phyloP scores from a whole-genome alignment of 2,329 filamentous ascomycete genomes.

The Fusarium verticillioides region DNA sequence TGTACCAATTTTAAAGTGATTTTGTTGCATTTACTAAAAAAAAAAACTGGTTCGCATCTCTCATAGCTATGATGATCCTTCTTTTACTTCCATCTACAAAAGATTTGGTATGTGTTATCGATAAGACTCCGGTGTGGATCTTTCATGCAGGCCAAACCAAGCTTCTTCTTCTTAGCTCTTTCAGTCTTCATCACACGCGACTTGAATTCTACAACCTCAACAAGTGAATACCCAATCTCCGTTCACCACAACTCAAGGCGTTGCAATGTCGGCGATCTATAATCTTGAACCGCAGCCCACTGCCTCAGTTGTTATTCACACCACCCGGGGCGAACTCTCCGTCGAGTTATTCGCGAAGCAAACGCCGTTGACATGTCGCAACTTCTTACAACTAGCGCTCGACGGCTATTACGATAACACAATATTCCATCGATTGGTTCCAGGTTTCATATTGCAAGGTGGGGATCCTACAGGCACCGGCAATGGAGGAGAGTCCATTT shows the following conservation, averaged over 20 bases:
- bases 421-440: constrained; percentile 91
- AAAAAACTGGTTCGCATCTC: background rate
- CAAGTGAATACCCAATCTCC: background rate
- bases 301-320: constrained; percentile 90
- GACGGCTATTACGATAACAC: constrained; percentile 96
- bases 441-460: constrained; percentile 92
- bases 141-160: constrained; percentile 11
- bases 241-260: background rate
- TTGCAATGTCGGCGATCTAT: constrained; percentile 85
- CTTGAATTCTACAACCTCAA: constrained; percentile 1
- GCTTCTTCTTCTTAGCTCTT: constrained; percentile 23
- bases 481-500: constrained; percentile 90
- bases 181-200: constrained; percentile 14
- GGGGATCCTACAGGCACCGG: constrained; percentile 95
- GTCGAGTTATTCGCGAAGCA: constrained; percentile 97
- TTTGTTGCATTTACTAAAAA: background rate
- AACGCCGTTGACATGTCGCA: constrained; percentile 88
- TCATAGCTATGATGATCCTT: background rate
- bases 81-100: background rate
- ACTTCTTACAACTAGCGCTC: constrained; percentile 94
- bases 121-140: constrained; percentile 23
- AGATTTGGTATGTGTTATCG: constrained; percentile 13
- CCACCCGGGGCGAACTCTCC: constrained; percentile 87
- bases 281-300: constrained; percentile 96
- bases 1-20: background rate